Base-by-base conservation (phyloP, 129 eudicot species). In the Flaveria linearis region DNA sequence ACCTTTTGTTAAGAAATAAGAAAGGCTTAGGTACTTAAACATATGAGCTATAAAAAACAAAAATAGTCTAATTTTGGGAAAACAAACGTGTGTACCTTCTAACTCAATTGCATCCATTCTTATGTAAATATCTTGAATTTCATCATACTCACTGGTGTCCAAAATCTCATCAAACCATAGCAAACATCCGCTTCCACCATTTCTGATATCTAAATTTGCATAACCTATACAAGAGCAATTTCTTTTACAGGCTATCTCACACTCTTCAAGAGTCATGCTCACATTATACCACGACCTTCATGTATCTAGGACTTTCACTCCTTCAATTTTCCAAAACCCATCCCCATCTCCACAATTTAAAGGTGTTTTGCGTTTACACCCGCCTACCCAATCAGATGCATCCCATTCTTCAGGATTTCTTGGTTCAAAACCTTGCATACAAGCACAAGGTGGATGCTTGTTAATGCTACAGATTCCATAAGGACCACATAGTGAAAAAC, bases 151-250 rank as follows among this genome's bases (percentile, higher is more conserved):
- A 39, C 42, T 76, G 0, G 43, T 68, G 69, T 76, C 81, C 36
- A 33, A 9, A 14, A 76, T 41, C 52, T 76, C 74, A 39, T 55
- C 63, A 76, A 76, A 52, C 81, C 81, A 76, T n/a, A 76, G 2
- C 23, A 76, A 17, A n/a, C 92, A 87, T 39, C 91, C 91, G 61
- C 80, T 83, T 14, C 91, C 88, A 0, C 76, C 72, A 22, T 74
- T 74, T 9, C 80, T 74, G 1, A 74, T 71, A 64, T 81, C 79
- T 18, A 77, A 16, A 61, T 60, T 71, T 12, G 80, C 61, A 50
- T 76, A 86, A 12, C 62, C 90, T 25, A 62, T 61, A 65, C 90
- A 86, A 13, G 79, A 68, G 42, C 90, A 86, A 43, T 86, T 76
- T 45, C 36, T 78, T 71, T 26, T 25, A 55, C 90, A 86, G 16